Evolutionary conservation across 2,329 filamentous ascomycete species (phyloP), one percentile per base, ranked within the genome.

Genomic region (Aspergillus sergii): DNA sequence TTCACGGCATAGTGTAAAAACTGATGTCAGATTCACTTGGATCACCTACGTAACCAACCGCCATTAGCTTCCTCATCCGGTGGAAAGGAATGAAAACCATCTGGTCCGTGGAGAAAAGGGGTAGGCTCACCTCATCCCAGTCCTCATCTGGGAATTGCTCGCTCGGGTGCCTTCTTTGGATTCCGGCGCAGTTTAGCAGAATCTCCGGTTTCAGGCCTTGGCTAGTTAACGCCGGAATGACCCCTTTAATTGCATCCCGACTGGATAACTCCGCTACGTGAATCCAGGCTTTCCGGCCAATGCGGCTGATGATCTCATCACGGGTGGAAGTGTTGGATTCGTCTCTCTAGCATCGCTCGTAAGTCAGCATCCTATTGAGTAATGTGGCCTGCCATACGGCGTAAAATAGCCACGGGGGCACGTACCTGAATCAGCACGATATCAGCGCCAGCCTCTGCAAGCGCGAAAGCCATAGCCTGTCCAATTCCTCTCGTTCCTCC

Each of bases 131-230:
- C 72, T 90, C 87, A 73, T 90, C 85, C 85, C 92, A 96, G 80
- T 95, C 91, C 51, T 82, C 79, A 73, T 91, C 87, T 0, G 92
- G 92, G 74, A 96, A 96, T 63, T 85, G 78, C 70, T 93, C 87
- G 50, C 89, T 88, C 0, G 91, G 87, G 76, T 95, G 91, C 16
- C 93, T 85, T 66, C 88, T 85, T 78, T 96, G 93, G 74, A 96
- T 94, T 30, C 93, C 93, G 21, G 91, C 93, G 79, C 91, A 94
- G 81, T 94, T 96, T 70, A 96, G 81, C 9, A 96, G 86, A 72
- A 96, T 91, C 73, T 91, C 86, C 66, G 96, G 87, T 73, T 87
- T 73, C 74, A 88, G 84, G 11, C 79, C 80, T 58, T 79, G 75
- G 55, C 71, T 72, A 12, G 74, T 71, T 16, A 83, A 64, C 1